Conservation (phyloP, 306 rosid genomes). For the Astragalus membranaceus region DNA sequence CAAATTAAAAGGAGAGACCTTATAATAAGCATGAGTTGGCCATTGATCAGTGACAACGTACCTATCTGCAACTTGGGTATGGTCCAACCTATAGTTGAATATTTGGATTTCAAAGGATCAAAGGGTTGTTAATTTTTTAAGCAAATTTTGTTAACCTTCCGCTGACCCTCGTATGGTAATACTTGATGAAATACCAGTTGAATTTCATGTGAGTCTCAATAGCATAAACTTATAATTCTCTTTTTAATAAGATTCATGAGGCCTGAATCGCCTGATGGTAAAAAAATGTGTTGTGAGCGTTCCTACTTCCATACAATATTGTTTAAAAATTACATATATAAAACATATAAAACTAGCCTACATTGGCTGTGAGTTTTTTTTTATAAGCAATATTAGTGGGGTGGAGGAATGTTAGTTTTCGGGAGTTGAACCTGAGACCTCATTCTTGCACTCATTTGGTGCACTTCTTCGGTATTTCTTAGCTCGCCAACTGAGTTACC, state of each 20-base stretch:
- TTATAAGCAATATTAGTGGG: no score
- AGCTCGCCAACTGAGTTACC: no score
- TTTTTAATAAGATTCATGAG: neutral
- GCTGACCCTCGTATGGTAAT: neutral
- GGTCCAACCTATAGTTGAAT: conserved; percentile 11
- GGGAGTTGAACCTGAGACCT: no score
- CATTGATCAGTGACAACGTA: neutral
- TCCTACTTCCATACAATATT: neutral
- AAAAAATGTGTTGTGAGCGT: neutral
- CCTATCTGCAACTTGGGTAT: conserved; percentile 1
- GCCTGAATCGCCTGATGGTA: no score
- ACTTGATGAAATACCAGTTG: neutral
- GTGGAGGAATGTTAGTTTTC: no score
- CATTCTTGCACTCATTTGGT: no score
- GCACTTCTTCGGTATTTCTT: no score
- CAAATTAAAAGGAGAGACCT: neutral
- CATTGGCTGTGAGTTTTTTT: no score
- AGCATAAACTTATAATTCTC: neutral
- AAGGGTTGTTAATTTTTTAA: neutral
- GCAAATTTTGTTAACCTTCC: neutral
- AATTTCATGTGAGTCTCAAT: no score
- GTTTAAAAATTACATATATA: no score
- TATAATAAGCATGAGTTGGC: neutral
- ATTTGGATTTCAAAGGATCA: neutral
- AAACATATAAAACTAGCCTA: no score